A percentile compares a stretch with the other conserved stretches of the same genome.
These are phyloP conservation scores for Circinella umbellata DNA, from an alignment of 371 early-diverging fungal species.

Conservation along the genomic window DNA sequence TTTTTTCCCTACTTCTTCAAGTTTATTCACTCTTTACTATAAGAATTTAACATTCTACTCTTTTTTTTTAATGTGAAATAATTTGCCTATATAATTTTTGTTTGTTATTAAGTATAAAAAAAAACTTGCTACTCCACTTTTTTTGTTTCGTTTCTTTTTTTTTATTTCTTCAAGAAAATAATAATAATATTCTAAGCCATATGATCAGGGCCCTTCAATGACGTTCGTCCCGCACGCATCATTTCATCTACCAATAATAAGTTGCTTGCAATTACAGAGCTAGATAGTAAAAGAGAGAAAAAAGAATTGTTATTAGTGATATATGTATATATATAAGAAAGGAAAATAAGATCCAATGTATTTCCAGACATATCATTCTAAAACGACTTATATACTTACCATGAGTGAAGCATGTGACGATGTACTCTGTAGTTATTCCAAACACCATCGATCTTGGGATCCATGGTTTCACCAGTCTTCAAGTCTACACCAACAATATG, in stretches of 20 bases:
- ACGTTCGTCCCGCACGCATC: constrained; percentile 92
- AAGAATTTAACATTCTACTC: constrained; percentile 5
- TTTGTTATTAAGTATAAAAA: constrained; percentile 4
- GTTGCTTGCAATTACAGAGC: constrained; percentile 96
- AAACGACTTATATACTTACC: constrained; percentile 36
- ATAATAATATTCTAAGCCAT: constrained; percentile 30
- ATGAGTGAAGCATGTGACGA: constrained; percentile 94
- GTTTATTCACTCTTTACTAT: background rate
- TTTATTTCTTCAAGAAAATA: background rate
- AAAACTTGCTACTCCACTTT: constrained; percentile 4
- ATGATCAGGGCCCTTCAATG: constrained; percentile 64
- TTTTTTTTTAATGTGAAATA: background rate
- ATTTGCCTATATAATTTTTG: constrained; percentile 10
- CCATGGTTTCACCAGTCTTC: constrained; percentile 93
- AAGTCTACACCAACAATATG: constrained; percentile 95
- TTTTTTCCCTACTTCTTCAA: background rate
- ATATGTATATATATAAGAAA: background rate
- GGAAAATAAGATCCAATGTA: constrained; percentile 1
- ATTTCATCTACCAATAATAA: constrained; percentile 99
- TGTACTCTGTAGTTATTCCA: constrained; percentile 99
- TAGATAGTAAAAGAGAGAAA: constrained; percentile 14
- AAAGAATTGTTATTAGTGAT: background rate
- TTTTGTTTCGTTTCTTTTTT: background rate
- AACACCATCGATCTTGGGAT: constrained; percentile 93
- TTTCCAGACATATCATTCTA: no score